Base-by-base conservation (phyloP, 139 green algal genomes). In the Gonium pectorale region DNA sequence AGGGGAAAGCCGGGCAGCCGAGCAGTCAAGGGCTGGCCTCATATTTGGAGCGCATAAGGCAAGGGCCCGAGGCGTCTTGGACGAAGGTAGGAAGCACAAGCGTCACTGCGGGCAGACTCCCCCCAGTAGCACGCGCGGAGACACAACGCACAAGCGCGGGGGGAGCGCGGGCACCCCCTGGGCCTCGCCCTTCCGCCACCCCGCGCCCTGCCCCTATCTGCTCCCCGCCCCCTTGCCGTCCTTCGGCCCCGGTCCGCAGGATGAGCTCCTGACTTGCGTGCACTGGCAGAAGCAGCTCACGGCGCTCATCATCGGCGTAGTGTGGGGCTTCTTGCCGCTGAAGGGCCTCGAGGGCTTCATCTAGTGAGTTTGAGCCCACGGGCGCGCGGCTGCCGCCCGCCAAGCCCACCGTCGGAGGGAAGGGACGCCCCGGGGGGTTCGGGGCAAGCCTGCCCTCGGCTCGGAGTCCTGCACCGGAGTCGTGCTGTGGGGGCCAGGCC, bases 281-380 rank as follows among this genome's bases (percentile, higher is more conserved):
- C 64, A 85, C 64, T 85, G 64, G 64, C 64, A 77, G 64, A 85
- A 85, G 79, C 64, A 78, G 26, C 0, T 78, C 15, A 71, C 62
- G 3, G 63, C 79, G 2, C 0, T 56, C 2, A 9, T 85, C 13
- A 41, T 77, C 27, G 79, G 79, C 35, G 4, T 85, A 0, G 5
- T 67, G 26, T 85, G 63, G 0, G 79, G 79, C 46, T 11, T 85
- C 6, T 24, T 85, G 35, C 64, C 64, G 15, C 64, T 85, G 4
- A 67, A 29, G 5, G 79, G 79, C 0, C n/a, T 71, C 22, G 49
- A 73, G 27, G 79, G 64, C 9, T 85, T 85, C 26, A 22, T 38
- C 15, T n/a, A 26, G 79, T 85, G 22, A 78, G 79, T 54, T n/a
- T 56, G 49, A 13, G 13, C 49, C 13, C 17, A 13, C 49, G 49